Percentiles rank a stretch among this genome's conserved stretches.
These are phyloP conservation scores for Backusella circina DNA, from an alignment of 192 early-diverging fungal genomes.

Conservation along the genomic window DNA sequence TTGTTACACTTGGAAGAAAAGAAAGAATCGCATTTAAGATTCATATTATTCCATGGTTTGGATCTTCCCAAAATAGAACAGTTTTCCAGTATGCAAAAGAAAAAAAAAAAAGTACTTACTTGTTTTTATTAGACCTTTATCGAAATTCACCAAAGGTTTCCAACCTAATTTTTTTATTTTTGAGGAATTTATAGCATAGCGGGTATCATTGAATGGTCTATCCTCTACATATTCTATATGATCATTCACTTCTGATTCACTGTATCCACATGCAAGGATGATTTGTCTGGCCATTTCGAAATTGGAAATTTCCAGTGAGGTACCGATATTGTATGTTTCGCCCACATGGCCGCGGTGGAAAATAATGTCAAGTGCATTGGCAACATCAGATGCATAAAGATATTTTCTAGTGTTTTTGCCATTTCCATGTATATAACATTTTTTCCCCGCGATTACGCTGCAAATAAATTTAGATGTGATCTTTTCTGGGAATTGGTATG, in stretches of 20 bases:
- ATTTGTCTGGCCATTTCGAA: slow-evolving; percentile 57
- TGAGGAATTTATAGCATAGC: slow-evolving; percentile 70
- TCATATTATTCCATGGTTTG: not conserved
- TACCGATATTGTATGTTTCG: slow-evolving; percentile 80
- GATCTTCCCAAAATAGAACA: not conserved
- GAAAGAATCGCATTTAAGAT: not conserved
- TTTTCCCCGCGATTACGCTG: slow-evolving; percentile 48
- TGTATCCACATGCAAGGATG: slow-evolving; percentile 45
- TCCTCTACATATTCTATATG: slow-evolving; percentile 72
- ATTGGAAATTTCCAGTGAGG: slow-evolving; percentile 67
- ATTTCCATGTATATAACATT: slow-evolving; percentile 71
- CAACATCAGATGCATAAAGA: slow-evolving; percentile 68
- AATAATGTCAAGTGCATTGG: slow-evolving; percentile 64
- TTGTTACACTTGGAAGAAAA: not conserved
- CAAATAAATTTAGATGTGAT: slow-evolving; percentile 82
- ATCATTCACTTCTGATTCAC: slow-evolving; percentile 29
- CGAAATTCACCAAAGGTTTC: slow-evolving; percentile 56
- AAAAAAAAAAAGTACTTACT: slow-evolving; percentile 41
- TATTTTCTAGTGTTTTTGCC: slow-evolving; percentile 72
- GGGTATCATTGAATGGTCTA: slow-evolving; percentile 71
- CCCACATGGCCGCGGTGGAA: slow-evolving; percentile 63
- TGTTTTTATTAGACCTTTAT: slow-evolving; percentile 60
- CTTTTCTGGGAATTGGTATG: slow-evolving; percentile 82
- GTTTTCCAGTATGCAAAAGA: not conserved
- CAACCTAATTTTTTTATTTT: slow-evolving; percentile 72